These are phyloP conservation scores for Alternaria ethzedia DNA, from an alignment of 2,329 filamentous ascomycete genomes.

Conservation along the genomic window DNA sequence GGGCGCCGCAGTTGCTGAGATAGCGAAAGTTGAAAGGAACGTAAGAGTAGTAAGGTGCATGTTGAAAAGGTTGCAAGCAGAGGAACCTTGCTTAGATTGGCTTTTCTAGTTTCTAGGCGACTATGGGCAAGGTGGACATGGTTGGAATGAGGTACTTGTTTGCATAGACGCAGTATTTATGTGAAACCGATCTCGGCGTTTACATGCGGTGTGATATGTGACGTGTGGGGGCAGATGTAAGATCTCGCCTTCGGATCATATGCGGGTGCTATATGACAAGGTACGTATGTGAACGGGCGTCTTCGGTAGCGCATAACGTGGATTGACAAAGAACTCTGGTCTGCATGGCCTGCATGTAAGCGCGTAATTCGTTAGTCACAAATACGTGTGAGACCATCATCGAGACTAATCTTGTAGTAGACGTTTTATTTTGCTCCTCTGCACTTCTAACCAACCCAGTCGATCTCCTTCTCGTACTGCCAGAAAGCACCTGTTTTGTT, in stretches of 20 bases:
- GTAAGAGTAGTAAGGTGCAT: background rate
- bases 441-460: slow-evolving; percentile 47
- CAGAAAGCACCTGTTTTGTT: slow-evolving; percentile 50
- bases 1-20: background rate
- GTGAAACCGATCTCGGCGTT: background rate
- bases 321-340: accelerated
- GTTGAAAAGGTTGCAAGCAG: background rate
- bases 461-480: slow-evolving; percentile 45
- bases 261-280: background rate
- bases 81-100: background rate
- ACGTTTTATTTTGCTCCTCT: background rate
- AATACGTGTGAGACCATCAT: background rate
- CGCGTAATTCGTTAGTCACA: background rate
- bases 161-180: background rate
- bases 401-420: too few relatives aligned
- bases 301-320: background rate
- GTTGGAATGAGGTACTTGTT: too few relatives aligned
- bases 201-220: background rate
- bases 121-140: too few relatives aligned
- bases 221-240: background rate
- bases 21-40: background rate
- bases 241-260: background rate
- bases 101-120: background rate
- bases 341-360: background rate
- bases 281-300: background rate